These are phyloP conservation scores for Schizophyllum commune DNA, from an alignment of 1,284 basidiomycete species.

Conservation along the genomic window DNA sequence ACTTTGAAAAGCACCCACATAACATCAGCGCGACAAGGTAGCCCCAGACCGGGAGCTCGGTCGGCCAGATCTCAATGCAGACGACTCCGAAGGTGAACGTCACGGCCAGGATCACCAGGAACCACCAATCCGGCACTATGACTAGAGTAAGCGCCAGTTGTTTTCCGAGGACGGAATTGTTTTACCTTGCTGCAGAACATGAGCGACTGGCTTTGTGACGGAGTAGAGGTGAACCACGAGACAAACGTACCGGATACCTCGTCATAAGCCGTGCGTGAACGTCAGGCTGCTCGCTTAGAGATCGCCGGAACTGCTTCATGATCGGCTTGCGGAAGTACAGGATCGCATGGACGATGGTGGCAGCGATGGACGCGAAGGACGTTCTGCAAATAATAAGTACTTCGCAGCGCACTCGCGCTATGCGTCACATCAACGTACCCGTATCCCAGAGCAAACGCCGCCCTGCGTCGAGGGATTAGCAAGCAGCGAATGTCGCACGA, in stretches of 20 bases:
- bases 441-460: neutral
- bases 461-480: neutral
- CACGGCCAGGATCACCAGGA: constrained; percentile 37
- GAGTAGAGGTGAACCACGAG: neutral
- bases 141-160: neutral
- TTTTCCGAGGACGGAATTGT: neutral
- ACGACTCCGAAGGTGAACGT: constrained; percentile 47
- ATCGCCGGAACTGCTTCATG: constrained; percentile 41
- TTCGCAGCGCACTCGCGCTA: constrained; percentile 1
- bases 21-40: constrained; percentile 17
- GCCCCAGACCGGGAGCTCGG: constrained; percentile 15
- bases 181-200: neutral
- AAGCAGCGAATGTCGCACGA: neutral
- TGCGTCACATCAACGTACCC: too few relatives aligned
- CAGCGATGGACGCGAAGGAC: constrained; percentile 62
- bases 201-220: too few relatives aligned
- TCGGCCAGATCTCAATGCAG: constrained; percentile 49
- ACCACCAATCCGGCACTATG: constrained; percentile 67
- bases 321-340: constrained; percentile 68
- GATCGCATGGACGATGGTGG: constrained; percentile 60
- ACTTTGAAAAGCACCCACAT: neutral
- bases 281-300: constrained; percentile 59
- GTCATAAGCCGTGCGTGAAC: constrained; percentile 70
- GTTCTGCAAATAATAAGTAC: constrained; percentile 15
- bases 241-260: constrained; percentile 42